phyloP scores from a whole-genome alignment of 2,329 filamentous ascomycete species.

The Chaetothyriales sp. region DNA sequence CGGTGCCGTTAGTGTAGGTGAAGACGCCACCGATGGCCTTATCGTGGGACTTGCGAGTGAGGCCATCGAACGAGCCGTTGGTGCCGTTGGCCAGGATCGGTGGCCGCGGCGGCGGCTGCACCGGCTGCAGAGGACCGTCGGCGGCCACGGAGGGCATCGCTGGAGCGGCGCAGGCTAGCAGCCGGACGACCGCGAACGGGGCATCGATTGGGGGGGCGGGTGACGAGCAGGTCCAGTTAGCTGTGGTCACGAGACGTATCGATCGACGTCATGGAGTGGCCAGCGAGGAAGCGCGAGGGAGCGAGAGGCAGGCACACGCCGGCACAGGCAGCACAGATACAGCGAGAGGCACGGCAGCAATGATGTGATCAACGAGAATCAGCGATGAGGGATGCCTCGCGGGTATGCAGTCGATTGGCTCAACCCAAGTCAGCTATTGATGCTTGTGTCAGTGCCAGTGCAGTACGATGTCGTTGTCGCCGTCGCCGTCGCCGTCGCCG shows the following conservation, averaged over 20 bases:
- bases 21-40: conserved; percentile 34
- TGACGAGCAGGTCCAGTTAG: not conserved
- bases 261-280: not conserved
- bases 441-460: not conserved
- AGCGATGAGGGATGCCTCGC: not conserved
- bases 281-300: too few relatives aligned
- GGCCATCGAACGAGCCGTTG: conserved; percentile 27
- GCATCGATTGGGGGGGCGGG: not conserved
- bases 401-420: not conserved
- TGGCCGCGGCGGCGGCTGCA: conserved; percentile 5
- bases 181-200: not conserved
- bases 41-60: conserved; percentile 30
- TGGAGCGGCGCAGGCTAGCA: not conserved
- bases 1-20: conserved; percentile 33
- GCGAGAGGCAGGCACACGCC: too few relatives aligned
- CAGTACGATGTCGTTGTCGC: not conserved
- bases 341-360: not conserved
- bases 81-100: conserved; percentile 18
- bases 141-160: conserved; percentile 15
- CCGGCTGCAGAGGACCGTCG: conserved; percentile 12
- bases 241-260: not conserved
- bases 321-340: not conserved
- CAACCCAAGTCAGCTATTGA: not conserved
- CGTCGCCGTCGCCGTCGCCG: not conserved
- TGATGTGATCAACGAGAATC: not conserved